Base-by-base conservation (phyloP, 1,284 basidiomycete species). In the Marasmius sp. region DNA sequence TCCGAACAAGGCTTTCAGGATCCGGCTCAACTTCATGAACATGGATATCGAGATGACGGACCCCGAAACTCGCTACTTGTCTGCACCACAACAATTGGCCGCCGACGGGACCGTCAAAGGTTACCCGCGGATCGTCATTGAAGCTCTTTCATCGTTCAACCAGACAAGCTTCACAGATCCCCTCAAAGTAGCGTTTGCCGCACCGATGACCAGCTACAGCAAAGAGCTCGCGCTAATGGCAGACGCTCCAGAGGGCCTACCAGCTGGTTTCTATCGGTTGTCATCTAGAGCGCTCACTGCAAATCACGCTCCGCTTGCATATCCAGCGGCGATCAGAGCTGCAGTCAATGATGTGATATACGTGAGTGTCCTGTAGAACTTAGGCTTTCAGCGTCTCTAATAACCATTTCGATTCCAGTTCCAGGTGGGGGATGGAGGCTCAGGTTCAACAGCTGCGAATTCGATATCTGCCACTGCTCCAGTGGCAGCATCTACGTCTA, bases 61-160 rank as follows among this genome's bases (percentile, higher is more conserved):
- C 22, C 14, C 53, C 1, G 16, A 55, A 16, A 57, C 37, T 6
- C 52, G 56, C 11, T 61, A 55, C 48, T 14, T 51, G n/a, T 37
- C 60, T 36, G 60, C 60, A n/a, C 60, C 60, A 1, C 60, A 61
- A 27, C 37, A 48, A 18, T 10, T 61, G 7, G 37, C 57, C 39
- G 3, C 27, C 38, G 22, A 49, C 12, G 66, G 66, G 10, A 48
- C 36, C 1, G 58, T 67, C 16, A 22, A 61, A 6, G 66, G 66
- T 0, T 59, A 66, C 39, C 55, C 65, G 0, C 61, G 64, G 33
- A 58, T 66, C 11, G 63, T 66, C 39, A 61, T 67, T 18, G 65
- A 67, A 20, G 43, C 39, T 1, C 41, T 66, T 33, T 38, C 52
- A 6, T 53, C 61, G 3, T 38, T 63, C 33, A 60, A 60, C 10